Evolutionary conservation across 768 basidiomycete species (phyloP).

Genomic region (Phylloporus sp.): DNA sequence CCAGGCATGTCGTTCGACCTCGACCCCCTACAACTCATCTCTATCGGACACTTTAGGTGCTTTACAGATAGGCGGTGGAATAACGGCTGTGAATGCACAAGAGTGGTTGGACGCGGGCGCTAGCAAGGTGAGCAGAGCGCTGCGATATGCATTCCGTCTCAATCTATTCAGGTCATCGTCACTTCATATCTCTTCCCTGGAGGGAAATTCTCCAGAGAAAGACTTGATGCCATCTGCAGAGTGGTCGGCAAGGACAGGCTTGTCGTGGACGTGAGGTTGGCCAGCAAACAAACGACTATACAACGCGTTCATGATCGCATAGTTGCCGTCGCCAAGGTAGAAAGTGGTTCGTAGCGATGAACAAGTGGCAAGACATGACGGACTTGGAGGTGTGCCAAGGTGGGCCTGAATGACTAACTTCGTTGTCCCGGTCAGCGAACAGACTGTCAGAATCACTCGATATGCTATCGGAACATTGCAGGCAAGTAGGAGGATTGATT

Average conservation of each 20-base stretch:
- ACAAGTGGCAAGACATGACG: conserved; percentile 96
- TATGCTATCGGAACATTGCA: conserved; percentile 75
- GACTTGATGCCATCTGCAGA: conserved; percentile 57
- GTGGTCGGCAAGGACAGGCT: conserved; percentile 78
- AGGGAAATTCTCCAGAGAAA: conserved; percentile 70
- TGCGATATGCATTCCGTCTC: conserved; percentile 4
- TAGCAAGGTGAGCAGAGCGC: conserved; percentile 58
- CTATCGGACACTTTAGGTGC: conserved; percentile 42
- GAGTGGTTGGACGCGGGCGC: conserved; percentile 88
- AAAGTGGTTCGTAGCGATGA: conserved; percentile 95
- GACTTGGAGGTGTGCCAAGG: conserved; percentile 90
- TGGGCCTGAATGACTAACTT: conserved; percentile 23
- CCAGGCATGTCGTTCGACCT: conserved; percentile 44
- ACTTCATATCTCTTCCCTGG: conserved; percentile 92
- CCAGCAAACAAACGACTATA: not conserved
- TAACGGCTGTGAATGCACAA: conserved; percentile 71
- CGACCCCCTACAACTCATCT: not conserved
- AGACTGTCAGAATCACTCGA: conserved; percentile 62
- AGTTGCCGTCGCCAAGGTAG: conserved; percentile 78
- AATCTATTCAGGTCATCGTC: conserved; percentile 74
- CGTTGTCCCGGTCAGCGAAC: not conserved
- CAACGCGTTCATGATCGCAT: not conserved
- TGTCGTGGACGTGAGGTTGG: conserved; percentile 91
- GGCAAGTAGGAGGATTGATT: conserved; percentile 36
- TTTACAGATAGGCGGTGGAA: conserved; percentile 92